Conservation (phyloP, 2,329 filamentous ascomycete genomes). For the Nemania diffusa region DNA sequence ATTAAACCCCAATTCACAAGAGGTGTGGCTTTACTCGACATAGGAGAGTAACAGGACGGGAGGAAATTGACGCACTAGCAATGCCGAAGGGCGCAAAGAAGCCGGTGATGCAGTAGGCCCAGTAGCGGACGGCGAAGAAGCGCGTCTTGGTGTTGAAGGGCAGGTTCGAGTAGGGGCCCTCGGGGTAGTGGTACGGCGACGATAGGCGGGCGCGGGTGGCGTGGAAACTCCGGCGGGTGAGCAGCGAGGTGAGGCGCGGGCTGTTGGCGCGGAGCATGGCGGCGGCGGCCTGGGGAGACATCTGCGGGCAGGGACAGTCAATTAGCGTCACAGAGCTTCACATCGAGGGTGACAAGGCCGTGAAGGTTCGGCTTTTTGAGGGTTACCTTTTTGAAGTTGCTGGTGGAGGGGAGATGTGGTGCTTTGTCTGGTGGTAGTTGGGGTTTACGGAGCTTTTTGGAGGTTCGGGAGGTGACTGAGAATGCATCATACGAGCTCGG, state of each 20-base stretch:
- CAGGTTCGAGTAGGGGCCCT: conserved; percentile 93
- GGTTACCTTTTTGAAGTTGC: conserved; percentile 38
- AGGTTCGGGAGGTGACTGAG: neutral
- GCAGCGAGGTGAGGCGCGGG: conserved; percentile 69
- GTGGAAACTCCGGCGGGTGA: conserved; percentile 94
- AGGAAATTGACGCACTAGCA: conserved; percentile 61
- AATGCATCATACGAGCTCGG: conserved; percentile 37
- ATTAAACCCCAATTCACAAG: neutral
- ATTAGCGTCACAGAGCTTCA: conserved; percentile 51
- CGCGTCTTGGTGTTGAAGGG: conserved; percentile 96
- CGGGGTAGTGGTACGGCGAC: conserved; percentile 98
- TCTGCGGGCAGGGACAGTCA: conserved; percentile 71
- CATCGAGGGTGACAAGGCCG: neutral
- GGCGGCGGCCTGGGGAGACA: conserved; percentile 76
- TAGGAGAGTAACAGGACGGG: conserved; percentile 6
- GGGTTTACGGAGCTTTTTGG: conserved; percentile 26
- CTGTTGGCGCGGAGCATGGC: conserved; percentile 61
- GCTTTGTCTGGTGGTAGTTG: conserved; percentile 15
- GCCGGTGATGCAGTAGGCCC: conserved; percentile 70
- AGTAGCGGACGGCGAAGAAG: conserved; percentile 86
- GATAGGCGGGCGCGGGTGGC: conserved; percentile 85
- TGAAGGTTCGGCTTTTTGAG: neutral
- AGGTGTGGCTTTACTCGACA: neutral
- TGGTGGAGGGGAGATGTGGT: conserved; percentile 31
- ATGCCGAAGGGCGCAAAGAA: conserved; percentile 73